These are phyloP conservation scores for Polytrichum commune DNA, from an alignment of 225 moss, liverwort and hornwort genomes.

Conservation along the genomic window DNA sequence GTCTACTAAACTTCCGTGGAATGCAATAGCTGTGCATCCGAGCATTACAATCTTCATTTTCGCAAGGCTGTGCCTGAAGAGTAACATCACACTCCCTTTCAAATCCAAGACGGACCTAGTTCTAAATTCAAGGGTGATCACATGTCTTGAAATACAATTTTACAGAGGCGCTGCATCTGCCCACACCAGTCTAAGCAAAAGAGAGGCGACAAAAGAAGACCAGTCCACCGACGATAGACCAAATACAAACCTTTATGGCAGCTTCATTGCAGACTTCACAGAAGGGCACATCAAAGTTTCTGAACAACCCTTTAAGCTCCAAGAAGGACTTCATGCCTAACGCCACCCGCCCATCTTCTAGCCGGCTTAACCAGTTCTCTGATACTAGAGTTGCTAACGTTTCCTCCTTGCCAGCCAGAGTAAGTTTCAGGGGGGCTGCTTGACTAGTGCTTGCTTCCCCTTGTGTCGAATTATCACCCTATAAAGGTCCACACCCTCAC, in stretches of 20 bases:
- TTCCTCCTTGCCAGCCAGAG: conserved; percentile 63
- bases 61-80: conserved; percentile 71
- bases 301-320: conserved; percentile 80
- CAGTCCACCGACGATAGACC: neutral
- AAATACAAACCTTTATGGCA: conserved; percentile 70
- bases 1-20: conserved; percentile 53
- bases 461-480: conserved; percentile 46
- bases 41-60: conserved; percentile 55
- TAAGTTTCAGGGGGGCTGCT: conserved; percentile 46
- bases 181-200: neutral
- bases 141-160: neutral
- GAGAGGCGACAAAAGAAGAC: neutral
- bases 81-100: conserved; percentile 13
- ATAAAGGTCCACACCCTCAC: neutral
- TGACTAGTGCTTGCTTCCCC: conserved; percentile 42
- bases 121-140: neutral
- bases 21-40: conserved; percentile 87
- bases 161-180: neutral
- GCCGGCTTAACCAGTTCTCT: conserved; percentile 65
- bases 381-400: conserved; percentile 45
- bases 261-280: conserved; percentile 95
- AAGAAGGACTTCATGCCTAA: conserved; percentile 81
- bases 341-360: conserved; percentile 48
- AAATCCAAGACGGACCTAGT: conserved; percentile 11
- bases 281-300: conserved; percentile 79